phyloP scores from a whole-genome alignment of 2,329 filamentous ascomycete species.

The Hymenoscyphus fraxineus region DNA sequence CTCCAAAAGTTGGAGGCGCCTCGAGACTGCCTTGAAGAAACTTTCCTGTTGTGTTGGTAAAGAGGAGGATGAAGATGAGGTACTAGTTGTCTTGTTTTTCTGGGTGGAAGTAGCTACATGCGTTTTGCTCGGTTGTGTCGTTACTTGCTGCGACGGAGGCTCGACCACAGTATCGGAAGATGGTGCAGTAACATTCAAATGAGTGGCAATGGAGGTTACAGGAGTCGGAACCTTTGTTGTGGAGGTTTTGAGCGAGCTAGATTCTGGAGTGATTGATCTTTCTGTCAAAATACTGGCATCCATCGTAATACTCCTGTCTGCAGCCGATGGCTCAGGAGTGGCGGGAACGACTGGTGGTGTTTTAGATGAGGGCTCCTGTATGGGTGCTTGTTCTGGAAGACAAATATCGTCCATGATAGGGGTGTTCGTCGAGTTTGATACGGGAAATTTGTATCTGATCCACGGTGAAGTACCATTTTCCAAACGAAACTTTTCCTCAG shows the following conservation, averaged over 20 bases:
- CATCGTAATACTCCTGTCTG: slow-evolving; percentile 3
- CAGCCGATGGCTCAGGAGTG: not conserved
- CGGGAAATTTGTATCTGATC: slow-evolving; percentile 15
- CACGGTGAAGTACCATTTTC: slow-evolving; percentile 20
- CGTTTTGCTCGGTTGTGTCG: slow-evolving; percentile 18
- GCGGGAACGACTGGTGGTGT: not conserved
- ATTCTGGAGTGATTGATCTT: not conserved
- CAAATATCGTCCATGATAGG: slow-evolving; percentile 19
- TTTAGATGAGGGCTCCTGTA: not conserved
- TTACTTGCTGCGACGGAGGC: slow-evolving; percentile 12
- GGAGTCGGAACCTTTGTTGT: not conserved
- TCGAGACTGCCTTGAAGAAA: slow-evolving; percentile 95
- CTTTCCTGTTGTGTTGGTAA: slow-evolving; percentile 90
- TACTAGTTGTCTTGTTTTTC: slow-evolving; percentile 36
- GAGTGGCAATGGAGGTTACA: slow-evolving; percentile 6
- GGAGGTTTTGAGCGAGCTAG: not conserved
- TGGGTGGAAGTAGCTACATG: slow-evolving; percentile 21
- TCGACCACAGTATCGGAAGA: slow-evolving; percentile 8
- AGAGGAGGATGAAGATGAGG: slow-evolving; percentile 45
- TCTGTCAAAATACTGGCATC: not conserved
- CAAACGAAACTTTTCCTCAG: slow-evolving; percentile 3
- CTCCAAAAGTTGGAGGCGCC: slow-evolving; percentile 86
- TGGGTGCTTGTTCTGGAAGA: slow-evolving; percentile 17
- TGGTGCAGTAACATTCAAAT: slow-evolving; percentile 12
- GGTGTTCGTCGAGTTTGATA: not conserved